Evolutionary conservation across 768 basidiomycete species (phyloP), one percentile per base, ranked within the genome.

Genomic region (Dentipellis sp.): DNA sequence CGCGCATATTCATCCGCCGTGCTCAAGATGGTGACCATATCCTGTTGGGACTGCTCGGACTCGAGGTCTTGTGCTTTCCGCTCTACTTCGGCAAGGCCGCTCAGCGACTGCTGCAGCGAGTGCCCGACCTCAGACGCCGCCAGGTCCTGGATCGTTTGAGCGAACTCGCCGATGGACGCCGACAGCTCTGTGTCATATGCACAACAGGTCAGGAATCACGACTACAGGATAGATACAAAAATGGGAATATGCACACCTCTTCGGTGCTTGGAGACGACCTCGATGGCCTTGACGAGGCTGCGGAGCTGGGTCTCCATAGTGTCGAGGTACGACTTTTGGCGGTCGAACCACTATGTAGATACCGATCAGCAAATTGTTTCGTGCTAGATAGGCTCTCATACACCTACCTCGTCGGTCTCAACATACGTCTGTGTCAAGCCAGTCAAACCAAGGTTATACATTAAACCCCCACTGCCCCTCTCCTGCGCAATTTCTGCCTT

Each of bases 1-100:
- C 95, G 78, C n/a, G 92, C 82, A 66, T 98, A 98, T 69, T 97
- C 94, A 65, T 98, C 95, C 49, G 83, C 91, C 50, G 90, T 89
- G 52, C 82, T 83, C 78, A 94, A 76, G 29, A 98, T 67, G 0
- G 88, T 86, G 34, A 82, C 74, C 63, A 94, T 78, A 66, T 99
- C 95, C 11, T 52, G 51, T 39, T 46, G 53, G 3, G 53, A 38
- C 22, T 53, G 53, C 39, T 35, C 53, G 4, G 53, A 23, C 39
- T 53, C 53, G 19, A 38, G 36, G 14, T 92, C 89, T 62, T 88
- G 85, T 11, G 83, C 82, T 58, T 81, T 84, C 21, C 76, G 75
- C 62, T 91, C 82, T 4, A 97, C 79, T 7, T 86, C 85, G 0
- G 86, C 86, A 14, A 97, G 72, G 14, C 82, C 78, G 6, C 77